These are phyloP conservation scores for Boletus eberwhitei DNA, from an alignment of 768 basidiomycete species.

Conservation along the genomic window DNA sequence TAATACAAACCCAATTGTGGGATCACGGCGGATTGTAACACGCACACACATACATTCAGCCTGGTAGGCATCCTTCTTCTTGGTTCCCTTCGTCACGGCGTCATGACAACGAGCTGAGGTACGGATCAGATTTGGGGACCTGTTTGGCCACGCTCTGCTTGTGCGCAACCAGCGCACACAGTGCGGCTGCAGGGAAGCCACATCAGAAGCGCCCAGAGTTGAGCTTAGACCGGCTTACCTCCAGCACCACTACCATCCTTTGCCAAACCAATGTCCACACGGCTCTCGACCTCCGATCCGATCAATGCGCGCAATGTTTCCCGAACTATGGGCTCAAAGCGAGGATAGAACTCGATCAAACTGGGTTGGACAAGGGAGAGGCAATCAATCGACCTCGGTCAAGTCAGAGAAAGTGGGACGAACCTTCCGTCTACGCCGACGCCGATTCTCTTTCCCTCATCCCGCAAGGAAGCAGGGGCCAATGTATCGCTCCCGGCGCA, in stretches of 20 bases:
- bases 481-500: slow-evolving; percentile 37
- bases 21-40: not conserved
- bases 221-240: slow-evolving; percentile 51
- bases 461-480: slow-evolving; percentile 11
- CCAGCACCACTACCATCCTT: slow-evolving; percentile 98
- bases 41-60: slow-evolving; percentile 10
- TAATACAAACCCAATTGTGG: slow-evolving; percentile 6
- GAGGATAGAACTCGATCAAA: slow-evolving; percentile 89
- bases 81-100: slow-evolving; percentile 1
- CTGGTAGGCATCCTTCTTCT: not conserved
- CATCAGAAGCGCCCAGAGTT: not conserved
- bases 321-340: slow-evolving; percentile 72
- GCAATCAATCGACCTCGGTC: not conserved
- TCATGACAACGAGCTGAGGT: slow-evolving; percentile 21
- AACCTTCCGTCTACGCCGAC: slow-evolving; percentile 95
- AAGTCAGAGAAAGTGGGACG: slow-evolving; percentile 3
- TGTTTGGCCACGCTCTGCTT: slow-evolving; percentile 21
- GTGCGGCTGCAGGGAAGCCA: slow-evolving; percentile 55
- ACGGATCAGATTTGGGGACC: slow-evolving; percentile 11
- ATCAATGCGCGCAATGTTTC: slow-evolving; percentile 73
- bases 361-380: slow-evolving; percentile 36
- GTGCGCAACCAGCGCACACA: slow-evolving; percentile 63
- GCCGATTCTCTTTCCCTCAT: slow-evolving; percentile 52
- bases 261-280: slow-evolving; percentile 85
- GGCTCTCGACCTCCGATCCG: slow-evolving; percentile 75